Percentiles rank a stretch among this genome's conserved stretches.
Evolutionary conservation across 2,329 filamentous ascomycete species (phyloP).

Genomic region (Cordyceps farinosa): DNA sequence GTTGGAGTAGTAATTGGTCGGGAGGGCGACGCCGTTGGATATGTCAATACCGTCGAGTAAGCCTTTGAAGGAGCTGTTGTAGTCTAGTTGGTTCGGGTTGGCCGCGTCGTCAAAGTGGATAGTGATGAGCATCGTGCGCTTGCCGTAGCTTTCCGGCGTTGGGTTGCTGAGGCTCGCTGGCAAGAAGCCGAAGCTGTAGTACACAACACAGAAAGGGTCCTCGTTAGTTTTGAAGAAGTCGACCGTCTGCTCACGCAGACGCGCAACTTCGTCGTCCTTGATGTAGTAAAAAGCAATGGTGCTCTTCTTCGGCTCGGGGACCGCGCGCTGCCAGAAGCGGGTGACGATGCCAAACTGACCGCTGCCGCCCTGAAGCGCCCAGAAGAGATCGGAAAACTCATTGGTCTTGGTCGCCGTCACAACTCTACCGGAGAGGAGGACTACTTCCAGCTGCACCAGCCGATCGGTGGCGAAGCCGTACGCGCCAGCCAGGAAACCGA

Average conservation of each 20-base stretch:
- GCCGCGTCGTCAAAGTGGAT: conserved; percentile 13
- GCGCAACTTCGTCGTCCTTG: conserved; percentile 1
- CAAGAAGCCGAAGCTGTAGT: conserved; percentile 15
- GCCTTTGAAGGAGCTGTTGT: neutral
- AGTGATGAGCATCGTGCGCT: conserved; percentile 14
- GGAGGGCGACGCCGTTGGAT: neutral
- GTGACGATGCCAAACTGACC: conserved; percentile 39
- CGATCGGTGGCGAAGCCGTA: conserved; percentile 45
- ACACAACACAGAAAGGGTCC: conserved; percentile 13
- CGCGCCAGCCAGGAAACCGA: conserved; percentile 43
- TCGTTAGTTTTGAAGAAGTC: conserved; percentile 12
- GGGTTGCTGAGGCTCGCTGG: neutral
- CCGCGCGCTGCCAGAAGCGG: conserved; percentile 20
- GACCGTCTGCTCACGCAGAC: conserved; percentile 3
- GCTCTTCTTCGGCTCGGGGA: conserved; percentile 10
- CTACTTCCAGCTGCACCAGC: conserved; percentile 41
- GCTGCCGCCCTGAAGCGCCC: conserved; percentile 28
- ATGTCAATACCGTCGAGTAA: conserved; percentile 6
- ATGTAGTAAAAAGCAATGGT: conserved; percentile 16
- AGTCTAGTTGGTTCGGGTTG: neutral
- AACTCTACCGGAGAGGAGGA: conserved; percentile 42
- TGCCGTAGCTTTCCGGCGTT: conserved; percentile 4
- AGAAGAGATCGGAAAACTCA: conserved; percentile 30
- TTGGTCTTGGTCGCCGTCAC: conserved; percentile 34
- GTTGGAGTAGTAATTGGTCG: conserved; percentile 3